Conservation (phyloP, 805 yeast genomes). For the Debaryomyces castellii region DNA sequence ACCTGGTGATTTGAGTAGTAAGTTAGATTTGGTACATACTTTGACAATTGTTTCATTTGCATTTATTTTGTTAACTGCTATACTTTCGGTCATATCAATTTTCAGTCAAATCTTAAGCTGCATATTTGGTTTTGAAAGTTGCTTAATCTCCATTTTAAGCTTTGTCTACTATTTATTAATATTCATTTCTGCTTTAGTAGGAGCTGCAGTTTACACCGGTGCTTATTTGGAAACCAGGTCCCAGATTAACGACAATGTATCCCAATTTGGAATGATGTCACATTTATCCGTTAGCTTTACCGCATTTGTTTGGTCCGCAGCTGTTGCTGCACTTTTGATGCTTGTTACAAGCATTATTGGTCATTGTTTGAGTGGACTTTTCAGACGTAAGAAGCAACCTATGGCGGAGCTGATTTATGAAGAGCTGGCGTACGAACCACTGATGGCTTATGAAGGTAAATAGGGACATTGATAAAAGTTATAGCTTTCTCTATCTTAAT, state of each 20-base stretch:
- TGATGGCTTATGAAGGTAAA: slow-evolving; percentile 24
- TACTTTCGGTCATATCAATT: slow-evolving; percentile 43
- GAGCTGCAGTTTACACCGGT: slow-evolving; percentile 64
- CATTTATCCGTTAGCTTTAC: slow-evolving; percentile 49
- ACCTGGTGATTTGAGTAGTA: slow-evolving; percentile 53
- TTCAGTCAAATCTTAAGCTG: slow-evolving; percentile 46
- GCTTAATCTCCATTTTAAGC: slow-evolving; percentile 46
- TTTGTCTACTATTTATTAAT: slow-evolving; percentile 45
- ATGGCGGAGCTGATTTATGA: neutral
- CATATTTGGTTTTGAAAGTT: slow-evolving; percentile 43
- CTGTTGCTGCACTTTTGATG: slow-evolving; percentile 42
- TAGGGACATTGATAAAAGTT: too few relatives aligned
- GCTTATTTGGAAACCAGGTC: slow-evolving; percentile 49
- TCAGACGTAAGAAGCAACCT: slow-evolving; percentile 26
- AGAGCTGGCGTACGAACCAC: slow-evolving; percentile 9
- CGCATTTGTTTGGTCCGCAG: slow-evolving; percentile 66
- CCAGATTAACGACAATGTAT: slow-evolving; percentile 49
- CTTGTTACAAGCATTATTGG: slow-evolving; percentile 35
- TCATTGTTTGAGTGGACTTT: slow-evolving; percentile 39
- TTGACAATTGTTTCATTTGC: slow-evolving; percentile 59
- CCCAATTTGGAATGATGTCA: slow-evolving; percentile 55
- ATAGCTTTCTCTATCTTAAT: neutral
- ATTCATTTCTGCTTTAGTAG: slow-evolving; percentile 42
- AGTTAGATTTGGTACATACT: slow-evolving; percentile 43
- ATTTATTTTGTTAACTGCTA: slow-evolving; percentile 29